Percentiles rank a stretch among this genome's conserved stretches.
These are phyloP conservation scores for Pseudocercospora pini-densiflorae DNA, from an alignment of 2,329 filamentous ascomycete genomes.

Conservation along the genomic window DNA sequence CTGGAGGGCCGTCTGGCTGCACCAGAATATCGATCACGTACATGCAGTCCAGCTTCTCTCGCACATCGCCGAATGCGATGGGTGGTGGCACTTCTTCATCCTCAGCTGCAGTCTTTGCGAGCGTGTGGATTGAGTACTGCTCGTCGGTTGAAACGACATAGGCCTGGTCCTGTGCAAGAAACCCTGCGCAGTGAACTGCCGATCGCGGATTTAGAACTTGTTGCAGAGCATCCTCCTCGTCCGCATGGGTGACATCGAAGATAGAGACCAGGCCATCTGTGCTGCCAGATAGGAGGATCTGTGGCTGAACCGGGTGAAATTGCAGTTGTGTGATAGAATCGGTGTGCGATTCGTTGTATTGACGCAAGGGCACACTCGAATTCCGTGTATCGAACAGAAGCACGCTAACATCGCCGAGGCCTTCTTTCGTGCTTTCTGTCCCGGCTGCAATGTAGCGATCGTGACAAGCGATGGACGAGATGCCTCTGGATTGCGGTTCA, in stretches of 20 bases:
- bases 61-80: conserved; percentile 71
- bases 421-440: conserved; percentile 60
- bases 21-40: conserved; percentile 73
- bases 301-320: conserved; percentile 53
- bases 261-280: conserved; percentile 81
- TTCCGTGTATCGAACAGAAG: conserved; percentile 49
- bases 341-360: conserved; percentile 53
- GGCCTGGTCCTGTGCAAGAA: conserved; percentile 67
- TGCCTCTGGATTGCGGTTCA: conserved; percentile 55
- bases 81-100: conserved; percentile 52
- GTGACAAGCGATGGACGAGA: conserved; percentile 69
- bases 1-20: conserved; percentile 34
- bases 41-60: conserved; percentile 68
- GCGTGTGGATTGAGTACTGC: conserved; percentile 72
- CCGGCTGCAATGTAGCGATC: conserved; percentile 69
- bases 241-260: conserved; percentile 70
- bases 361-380: conserved; percentile 41
- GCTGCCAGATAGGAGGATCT: conserved; percentile 73
- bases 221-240: conserved; percentile 77
- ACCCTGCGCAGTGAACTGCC: conserved; percentile 75
- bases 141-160: conserved; percentile 80
- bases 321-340: conserved; percentile 64
- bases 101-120: conserved; percentile 67
- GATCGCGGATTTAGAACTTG: conserved; percentile 79
- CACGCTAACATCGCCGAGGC: conserved; percentile 45